Evolutionary conservation across 208 protist genomes (phyloP).

Genomic region (Trypanosoma vivax): DNA sequence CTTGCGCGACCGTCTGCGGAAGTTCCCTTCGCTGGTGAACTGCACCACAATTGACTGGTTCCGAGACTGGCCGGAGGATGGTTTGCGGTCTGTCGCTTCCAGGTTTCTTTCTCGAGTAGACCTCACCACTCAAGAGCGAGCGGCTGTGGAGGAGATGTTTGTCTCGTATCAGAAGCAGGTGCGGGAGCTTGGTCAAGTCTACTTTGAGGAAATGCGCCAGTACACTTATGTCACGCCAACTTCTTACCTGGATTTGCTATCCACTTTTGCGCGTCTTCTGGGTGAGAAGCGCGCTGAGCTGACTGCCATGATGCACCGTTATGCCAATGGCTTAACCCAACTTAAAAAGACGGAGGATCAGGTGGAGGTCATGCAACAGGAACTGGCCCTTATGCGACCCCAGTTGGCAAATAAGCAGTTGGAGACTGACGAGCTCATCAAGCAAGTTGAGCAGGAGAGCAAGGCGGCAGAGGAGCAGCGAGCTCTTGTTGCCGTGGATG

Average conservation of each 20-base stretch:
- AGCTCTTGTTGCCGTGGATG: constrained; percentile 85
- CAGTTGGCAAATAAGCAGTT: constrained; percentile 88
- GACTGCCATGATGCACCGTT: constrained; percentile 78
- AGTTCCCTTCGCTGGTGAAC: constrained; percentile 97
- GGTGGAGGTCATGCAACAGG: constrained; percentile 93
- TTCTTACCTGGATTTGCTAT: constrained; percentile 94
- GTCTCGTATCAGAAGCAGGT: constrained; percentile 89
- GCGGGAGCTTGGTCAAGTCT: constrained; percentile 66
- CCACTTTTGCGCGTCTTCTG: constrained; percentile 88
- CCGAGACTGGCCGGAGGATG: constrained; percentile 94
- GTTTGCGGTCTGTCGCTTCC: constrained; percentile 86
- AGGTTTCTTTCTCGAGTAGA: constrained; percentile 84
- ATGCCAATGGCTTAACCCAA: constrained; percentile 84
- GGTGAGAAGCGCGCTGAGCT: constrained; percentile 78
- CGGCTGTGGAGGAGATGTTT: constrained; percentile 83
- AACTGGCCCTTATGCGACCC: constrained; percentile 85
- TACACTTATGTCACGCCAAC: constrained; percentile 94
- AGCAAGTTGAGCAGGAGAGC: constrained; percentile 82
- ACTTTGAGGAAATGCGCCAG: constrained; percentile 85
- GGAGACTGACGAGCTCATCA: constrained; percentile 85
- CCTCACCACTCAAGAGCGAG: constrained; percentile 58
- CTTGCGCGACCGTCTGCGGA: constrained; percentile 92
- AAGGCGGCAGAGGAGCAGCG: constrained; percentile 78
- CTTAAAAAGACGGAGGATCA: constrained; percentile 91
- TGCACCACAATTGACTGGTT: constrained; percentile 99